Conservation (phyloP, 2,329 filamentous ascomycete genomes). For the Claviceps digitariae region DNA sequence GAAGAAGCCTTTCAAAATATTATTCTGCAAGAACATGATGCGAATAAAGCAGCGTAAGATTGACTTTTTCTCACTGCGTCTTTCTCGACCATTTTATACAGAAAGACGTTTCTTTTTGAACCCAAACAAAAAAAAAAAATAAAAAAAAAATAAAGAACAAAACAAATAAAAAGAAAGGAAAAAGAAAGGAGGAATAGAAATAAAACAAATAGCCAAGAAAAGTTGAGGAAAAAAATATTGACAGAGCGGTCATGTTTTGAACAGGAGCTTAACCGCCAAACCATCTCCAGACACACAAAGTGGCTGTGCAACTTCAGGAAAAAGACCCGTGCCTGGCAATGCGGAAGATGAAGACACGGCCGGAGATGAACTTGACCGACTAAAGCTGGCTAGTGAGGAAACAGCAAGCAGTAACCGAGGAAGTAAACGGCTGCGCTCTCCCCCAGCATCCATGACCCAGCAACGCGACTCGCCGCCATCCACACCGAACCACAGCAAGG, state of each 20-base stretch:
- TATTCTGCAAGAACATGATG: slow-evolving; percentile 5
- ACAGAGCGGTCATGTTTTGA: neutral
- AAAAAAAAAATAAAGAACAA: neutral
- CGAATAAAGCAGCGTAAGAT: neutral
- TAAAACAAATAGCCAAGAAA: neutral
- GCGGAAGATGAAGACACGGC: slow-evolving; percentile 1
- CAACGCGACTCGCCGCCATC: slow-evolving; percentile 10
- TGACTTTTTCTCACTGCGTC: no score
- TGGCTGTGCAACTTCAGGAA: slow-evolving; percentile 1
- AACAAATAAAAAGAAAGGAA: neutral
- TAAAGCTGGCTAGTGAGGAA: neutral
- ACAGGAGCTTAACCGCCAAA: neutral
- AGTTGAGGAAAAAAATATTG: neutral
- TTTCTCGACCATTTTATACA: neutral
- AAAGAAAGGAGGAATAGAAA: no score
- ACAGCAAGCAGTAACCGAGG: slow-evolving; percentile 8
- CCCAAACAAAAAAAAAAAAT: neutral
- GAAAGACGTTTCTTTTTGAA: neutral
- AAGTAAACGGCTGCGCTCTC: slow-evolving; percentile 17
- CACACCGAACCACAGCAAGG: slow-evolving; percentile 9
- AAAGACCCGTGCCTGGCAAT: slow-evolving; percentile 6
- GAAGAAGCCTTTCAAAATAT: slow-evolving; percentile 13
- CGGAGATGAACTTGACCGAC: slow-evolving; percentile 5
- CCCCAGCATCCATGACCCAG: slow-evolving; percentile 12
- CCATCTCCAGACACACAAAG: neutral